Evolutionary conservation across 306 rosid genomes (phyloP).

Genomic region (Quercus cerris): DNA sequence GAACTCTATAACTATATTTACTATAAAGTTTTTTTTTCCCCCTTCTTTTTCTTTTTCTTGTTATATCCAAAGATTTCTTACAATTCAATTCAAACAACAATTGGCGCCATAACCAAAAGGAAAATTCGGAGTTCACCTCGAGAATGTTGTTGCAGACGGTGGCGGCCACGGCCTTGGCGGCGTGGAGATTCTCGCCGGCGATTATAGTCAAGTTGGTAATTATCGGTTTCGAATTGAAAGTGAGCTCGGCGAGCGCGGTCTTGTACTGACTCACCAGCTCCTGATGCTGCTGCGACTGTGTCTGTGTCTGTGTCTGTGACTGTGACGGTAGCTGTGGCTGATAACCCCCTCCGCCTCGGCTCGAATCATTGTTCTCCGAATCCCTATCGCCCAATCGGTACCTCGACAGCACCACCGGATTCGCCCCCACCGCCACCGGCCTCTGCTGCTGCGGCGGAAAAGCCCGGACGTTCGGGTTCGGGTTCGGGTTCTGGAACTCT

Average conservation of each 20-base stretch:
- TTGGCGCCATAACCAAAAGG: constrained; percentile 32
- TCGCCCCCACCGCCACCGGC: constrained; percentile 30
- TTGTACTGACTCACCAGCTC: constrained; percentile 77
- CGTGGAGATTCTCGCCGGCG: constrained; percentile 71
- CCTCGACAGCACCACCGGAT: constrained; percentile 38
- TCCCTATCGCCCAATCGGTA: constrained; percentile 53
- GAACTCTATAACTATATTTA: not conserved
- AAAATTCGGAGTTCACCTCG: constrained; percentile 83
- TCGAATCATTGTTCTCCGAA: constrained; percentile 44
- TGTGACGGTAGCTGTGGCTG: constrained; percentile 59
- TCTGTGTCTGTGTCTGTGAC: constrained; percentile 4
- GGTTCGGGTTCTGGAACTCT: constrained; percentile 45
- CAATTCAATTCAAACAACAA: constrained; percentile 43
- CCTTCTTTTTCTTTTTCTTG: not conserved
- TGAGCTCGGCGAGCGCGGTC: constrained; percentile 80
- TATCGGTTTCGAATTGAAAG: constrained; percentile 87
- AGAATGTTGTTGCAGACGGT: constrained; percentile 73
- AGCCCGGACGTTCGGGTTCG: constrained; percentile 44
- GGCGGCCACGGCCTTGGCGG: constrained; percentile 61
- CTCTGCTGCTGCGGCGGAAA: constrained; percentile 56
- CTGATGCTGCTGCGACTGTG: constrained; percentile 32
- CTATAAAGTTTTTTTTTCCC: not conserved
- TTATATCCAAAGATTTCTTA: constrained; percentile 25
- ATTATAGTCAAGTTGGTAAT: constrained; percentile 86
- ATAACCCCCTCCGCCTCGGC: constrained; percentile 59